Evolutionary conservation across 176 grass and related monocot species (phyloP).

Genomic region (Carex cristatella): DNA sequence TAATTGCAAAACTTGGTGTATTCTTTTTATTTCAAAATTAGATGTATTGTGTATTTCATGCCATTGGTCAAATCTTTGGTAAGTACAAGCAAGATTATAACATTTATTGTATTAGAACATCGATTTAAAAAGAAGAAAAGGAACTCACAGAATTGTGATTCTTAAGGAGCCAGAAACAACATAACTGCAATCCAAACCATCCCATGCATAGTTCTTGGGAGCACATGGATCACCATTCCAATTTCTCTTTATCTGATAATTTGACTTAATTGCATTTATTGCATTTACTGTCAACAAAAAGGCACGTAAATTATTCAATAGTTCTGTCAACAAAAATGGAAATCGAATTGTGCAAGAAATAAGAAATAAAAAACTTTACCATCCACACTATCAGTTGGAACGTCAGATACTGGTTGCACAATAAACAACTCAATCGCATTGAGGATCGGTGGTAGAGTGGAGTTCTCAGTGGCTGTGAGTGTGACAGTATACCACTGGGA

Average conservation of each 20-base stretch:
- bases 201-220: constrained; percentile 43
- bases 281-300: constrained; percentile 40
- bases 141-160: constrained; percentile 46
- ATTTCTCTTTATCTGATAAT: constrained; percentile 35
- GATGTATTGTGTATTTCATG: neutral
- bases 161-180: constrained; percentile 24
- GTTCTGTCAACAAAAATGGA: neutral
- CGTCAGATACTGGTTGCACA: neutral
- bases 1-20: too few species aligned
- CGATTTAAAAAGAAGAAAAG: neutral
- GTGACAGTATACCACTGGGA: neutral
- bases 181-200: constrained; percentile 48
- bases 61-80: neutral
- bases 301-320: neutral
- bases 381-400: constrained; percentile 31
- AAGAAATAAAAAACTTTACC: constrained; percentile 18
- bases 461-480: constrained; percentile 12
- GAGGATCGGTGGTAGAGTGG: constrained; percentile 33
- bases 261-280: constrained; percentile 39
- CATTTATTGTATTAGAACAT: neutral
- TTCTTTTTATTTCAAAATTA: neutral
- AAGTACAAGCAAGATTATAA: neutral
- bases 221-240: constrained; percentile 61
- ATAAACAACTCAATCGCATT: constrained; percentile 35
- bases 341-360: neutral